Conservation (phyloP, 192 early-diverging fungal species). For the Entophlyctis luteolus region DNA sequence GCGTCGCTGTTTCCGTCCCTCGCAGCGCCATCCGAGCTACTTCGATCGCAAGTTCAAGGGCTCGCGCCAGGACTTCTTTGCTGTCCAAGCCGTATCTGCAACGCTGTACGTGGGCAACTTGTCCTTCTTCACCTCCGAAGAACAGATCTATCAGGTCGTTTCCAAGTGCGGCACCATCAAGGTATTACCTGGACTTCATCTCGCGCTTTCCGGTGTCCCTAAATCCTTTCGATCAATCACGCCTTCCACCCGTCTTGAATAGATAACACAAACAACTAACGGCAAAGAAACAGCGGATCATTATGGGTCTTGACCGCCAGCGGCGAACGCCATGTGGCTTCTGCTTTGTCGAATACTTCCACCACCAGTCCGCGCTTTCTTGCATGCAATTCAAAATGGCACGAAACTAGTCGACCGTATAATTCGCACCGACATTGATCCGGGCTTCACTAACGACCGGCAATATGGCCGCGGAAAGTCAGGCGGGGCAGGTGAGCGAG, state of each 20-base stretch:
- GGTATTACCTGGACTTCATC: no score
- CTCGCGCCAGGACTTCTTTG: constrained; percentile 22
- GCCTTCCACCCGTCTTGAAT: no score
- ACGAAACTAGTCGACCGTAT: constrained; percentile 93
- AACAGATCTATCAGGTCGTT: constrained; percentile 95
- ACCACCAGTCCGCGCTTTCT: constrained; percentile 81
- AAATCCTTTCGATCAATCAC: no score
- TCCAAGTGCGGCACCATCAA: constrained; percentile 96
- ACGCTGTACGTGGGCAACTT: constrained; percentile 97
- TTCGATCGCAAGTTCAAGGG: constrained; percentile 33
- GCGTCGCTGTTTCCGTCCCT: constrained; percentile 22
- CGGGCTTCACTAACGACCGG: constrained; percentile 85
- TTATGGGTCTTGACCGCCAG: constrained; percentile 94
- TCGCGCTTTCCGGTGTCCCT: no score
- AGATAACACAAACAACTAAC: neutral
- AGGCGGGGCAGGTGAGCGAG: no score
- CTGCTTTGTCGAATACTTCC: constrained; percentile 99
- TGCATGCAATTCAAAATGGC: constrained; percentile 89
- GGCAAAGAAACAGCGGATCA: constrained; percentile 79
- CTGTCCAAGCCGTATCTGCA: constrained; percentile 43
- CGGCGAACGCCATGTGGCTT: constrained; percentile 97
- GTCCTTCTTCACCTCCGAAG: constrained; percentile 97
- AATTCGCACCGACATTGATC: constrained; percentile 93
- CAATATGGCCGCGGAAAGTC: constrained; percentile 90
- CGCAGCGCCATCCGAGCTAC: constrained; percentile 22